Percentiles rank a stretch among this genome's conserved stretches.
Evolutionary conservation across 768 basidiomycete species (phyloP).

Genomic region (Phlebiopsis gigantea): DNA sequence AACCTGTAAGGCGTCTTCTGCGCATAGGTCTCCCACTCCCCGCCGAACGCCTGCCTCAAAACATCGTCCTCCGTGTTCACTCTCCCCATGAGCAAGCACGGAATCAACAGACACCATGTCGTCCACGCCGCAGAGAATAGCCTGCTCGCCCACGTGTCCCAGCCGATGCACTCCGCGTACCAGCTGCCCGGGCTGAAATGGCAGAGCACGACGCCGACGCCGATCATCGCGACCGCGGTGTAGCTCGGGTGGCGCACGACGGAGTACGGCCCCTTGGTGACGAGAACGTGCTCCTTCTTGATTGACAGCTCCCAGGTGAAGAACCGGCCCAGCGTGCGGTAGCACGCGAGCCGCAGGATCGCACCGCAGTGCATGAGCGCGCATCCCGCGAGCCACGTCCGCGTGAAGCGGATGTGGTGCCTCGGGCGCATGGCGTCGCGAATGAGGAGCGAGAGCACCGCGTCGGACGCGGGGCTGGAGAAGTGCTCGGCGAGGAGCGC

Average conservation of each 20-base stretch:
- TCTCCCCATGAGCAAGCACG: background rate
- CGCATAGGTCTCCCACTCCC: conserved; percentile 7
- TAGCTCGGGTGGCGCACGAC: conserved; percentile 18
- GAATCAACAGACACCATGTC: background rate
- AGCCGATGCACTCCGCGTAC: background rate
- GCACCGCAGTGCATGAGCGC: background rate
- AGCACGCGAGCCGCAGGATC: conserved; percentile 3
- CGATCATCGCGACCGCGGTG: conserved; percentile 3
- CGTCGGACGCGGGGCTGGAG: background rate
- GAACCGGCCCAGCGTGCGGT: conserved; percentile 10
- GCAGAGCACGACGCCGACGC: conserved; percentile 6
- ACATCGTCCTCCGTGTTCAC: conserved; percentile 6
- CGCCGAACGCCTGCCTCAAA: conserved; percentile 9
- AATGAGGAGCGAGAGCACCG: background rate
- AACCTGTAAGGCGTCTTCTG: conserved; percentile 9
- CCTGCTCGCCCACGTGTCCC: background rate
- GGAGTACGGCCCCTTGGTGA: conserved; percentile 15
- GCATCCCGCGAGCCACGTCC: background rate
- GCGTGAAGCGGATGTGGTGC: background rate
- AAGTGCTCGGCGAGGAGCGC: background rate
- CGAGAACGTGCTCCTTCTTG: conserved; percentile 10
- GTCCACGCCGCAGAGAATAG: background rate
- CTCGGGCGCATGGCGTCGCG: background rate
- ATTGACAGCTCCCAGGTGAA: conserved; percentile 17
- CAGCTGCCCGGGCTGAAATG: conserved; percentile 6